Base-by-base conservation (phyloP, 768 basidiomycete genomes). In the Lentinus brumalis region DNA sequence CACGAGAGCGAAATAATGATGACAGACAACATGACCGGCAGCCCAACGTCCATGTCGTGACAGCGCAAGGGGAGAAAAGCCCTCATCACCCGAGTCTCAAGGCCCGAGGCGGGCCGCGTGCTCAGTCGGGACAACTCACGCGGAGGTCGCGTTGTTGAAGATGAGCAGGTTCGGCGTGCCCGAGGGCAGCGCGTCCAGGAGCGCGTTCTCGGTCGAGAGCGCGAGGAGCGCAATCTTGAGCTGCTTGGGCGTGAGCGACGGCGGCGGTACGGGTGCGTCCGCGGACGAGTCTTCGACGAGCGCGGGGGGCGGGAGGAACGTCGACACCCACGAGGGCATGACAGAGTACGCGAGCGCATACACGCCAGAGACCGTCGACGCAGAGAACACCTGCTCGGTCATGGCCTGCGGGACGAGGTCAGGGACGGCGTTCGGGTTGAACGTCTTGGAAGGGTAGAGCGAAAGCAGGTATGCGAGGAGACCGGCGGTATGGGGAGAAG, bases 381-480 rank as follows among this genome's bases (percentile, higher is more conserved):
- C 74, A 46, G 66, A 69, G 60, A 69, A 79, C 72, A 45, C 76
- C 65, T 31, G 72, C 66, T 56, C 69, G 63, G 73, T 57, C 74
- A 57, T 8, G 68, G n/a, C 69, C 68, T 56, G 77, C 18, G 81
- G 73, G 47, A 77, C 64, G 57, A 76, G 71, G 50, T 78, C 74
- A 21, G 73, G 61, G 57, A 74, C 69, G 61, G 85, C 67, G 5
- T 65, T 56, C 16, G 89, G 88, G 72, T 86, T 70, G 73, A 92
- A 92, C 1, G 78, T 74, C 51, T 74, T 65, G 0, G 86, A 86
- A 4, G 90, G 91, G 77, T 95, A 91, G 69, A 96, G 83, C 29
- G 93, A 94, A 60, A 98, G 84, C 64, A 94, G 83, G 82, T 98
- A 98, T 12, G 96, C 96, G 53, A 93, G 77, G 56, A 97, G 77